Evolutionary conservation across 192 early-diverging fungal genomes (phyloP).

Genomic region (Coemansia sp.): DNA sequence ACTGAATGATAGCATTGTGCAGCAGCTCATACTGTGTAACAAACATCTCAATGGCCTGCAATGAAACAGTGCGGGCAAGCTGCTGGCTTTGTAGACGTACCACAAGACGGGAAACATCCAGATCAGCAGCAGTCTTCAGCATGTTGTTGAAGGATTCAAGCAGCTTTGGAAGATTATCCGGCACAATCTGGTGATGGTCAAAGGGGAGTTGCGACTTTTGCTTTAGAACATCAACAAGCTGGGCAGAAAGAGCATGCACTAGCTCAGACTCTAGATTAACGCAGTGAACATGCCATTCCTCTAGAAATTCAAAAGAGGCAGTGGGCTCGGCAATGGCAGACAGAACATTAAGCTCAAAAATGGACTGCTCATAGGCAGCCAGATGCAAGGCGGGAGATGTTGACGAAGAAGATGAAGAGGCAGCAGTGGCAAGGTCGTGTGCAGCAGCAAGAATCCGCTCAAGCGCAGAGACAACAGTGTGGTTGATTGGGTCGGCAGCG

Average conservation of each 20-base stretch:
- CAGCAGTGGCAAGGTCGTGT: background rate
- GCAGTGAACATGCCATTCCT: constrained; percentile 2
- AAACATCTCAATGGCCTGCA: constrained; percentile 15
- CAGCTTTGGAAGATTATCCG: background rate
- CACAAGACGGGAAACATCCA: constrained; percentile 32
- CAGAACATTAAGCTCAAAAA: constrained; percentile 42
- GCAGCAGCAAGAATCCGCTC: constrained; percentile 12
- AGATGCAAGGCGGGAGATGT: background rate
- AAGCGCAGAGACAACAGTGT: constrained; percentile 3
- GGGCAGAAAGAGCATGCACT: constrained; percentile 3
- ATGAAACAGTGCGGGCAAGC: constrained; percentile 6
- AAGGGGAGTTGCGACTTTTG: constrained; percentile 31
- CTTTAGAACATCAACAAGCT: constrained; percentile 22
- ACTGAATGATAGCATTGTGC: background rate
- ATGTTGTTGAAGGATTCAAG: constrained; percentile 20
- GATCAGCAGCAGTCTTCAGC: constrained; percentile 26
- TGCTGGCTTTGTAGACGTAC: constrained; percentile 26
- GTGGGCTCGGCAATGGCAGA: constrained; percentile 5
- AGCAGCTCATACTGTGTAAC: constrained; percentile 23
- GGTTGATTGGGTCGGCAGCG: background rate
- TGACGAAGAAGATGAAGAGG: background rate
- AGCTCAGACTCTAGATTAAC: background rate
- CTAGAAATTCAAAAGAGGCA: background rate
- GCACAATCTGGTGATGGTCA: background rate
- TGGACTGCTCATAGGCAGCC: constrained; percentile 24